Base-by-base conservation (phyloP, 2,329 filamentous ascomycete species). In the Sporothrix mexicana region DNA sequence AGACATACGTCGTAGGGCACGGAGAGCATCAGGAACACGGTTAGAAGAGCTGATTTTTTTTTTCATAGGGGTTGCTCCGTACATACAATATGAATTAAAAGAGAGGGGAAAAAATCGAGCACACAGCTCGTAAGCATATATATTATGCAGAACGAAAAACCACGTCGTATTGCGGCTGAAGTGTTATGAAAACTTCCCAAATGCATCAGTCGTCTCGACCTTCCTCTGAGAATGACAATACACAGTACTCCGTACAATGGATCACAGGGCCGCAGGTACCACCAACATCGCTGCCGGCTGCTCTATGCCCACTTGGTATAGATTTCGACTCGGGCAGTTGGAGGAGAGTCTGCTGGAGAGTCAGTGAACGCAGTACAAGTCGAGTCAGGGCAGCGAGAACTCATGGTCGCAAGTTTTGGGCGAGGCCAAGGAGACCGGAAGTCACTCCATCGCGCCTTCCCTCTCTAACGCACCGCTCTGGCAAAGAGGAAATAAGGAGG, bases 1-100 rank as follows among this genome's bases (percentile, higher is more conserved):
- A 57, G 55, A 23, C 53, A n/a, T n/a, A n/a, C n/a, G n/a, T n/a
- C n/a, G n/a, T n/a, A 25, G 20, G 36, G 55, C 25, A 15, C 17
- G 55, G 25, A 59, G 36, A 59, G 55, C 55, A 59, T 59, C 55
- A 23, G n/a, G 51, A 55, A 55, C 20, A 55, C 51, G 20, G 8
- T 20, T 23, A 8, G 12, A 10, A 53, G 13, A 23, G 9, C 15
- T n/a, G n/a, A n/a, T n/a, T n/a, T n/a, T n/a, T n/a, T n/a, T 36
- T 36, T 36, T 36, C 45, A 47, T 3, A 25, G 9, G 51, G 51
- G 7, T 53, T 53, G 4, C 23, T n/a, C n/a, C n/a, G n/a, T 36
- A 36, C 30, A 36, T 36, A 36, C 3, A n/a, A n/a, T 36, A 7
- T 36, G 30, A 36, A 36, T 36, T 36, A 36, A 36, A 36, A 36